Base-by-base conservation (phyloP, 140 eudicot genomes). In the Cichorium intybus region DNA sequence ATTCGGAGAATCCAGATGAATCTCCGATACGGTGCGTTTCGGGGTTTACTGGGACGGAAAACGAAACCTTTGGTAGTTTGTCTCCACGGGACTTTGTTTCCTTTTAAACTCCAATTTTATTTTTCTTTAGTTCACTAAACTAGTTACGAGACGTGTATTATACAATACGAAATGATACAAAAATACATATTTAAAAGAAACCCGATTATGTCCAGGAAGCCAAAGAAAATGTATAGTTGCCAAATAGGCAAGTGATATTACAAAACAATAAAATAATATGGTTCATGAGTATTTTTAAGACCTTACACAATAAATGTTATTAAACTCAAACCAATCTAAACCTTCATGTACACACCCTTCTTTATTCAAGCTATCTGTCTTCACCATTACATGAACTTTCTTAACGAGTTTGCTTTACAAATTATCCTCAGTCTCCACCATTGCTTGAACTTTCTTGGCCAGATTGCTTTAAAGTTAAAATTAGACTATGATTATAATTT, bases 361-460 rank as follows among this genome's bases (percentile, higher is more conserved):
- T 1, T 1, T 7, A 7, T 10, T 59, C 18, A 62, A 46, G 63
- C 57, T 61, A 80, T 68, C 71, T 84, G 73, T 80, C 85, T 35
- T 66, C 72, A 17, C 68, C 71, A 75, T 74, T 70, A 24, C 52
- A 54, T 54, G 87, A 71, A 62, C 69, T 65, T 15, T 82, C 85
- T 1, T 28, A 24, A 50, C 64, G 65, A 8, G 72, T 16, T 49
- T 70, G 81, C 76, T 56, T 75, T 17, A 78, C 79, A 80, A 80
- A 82, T 39, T 80, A 89, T 20, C 89, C 93, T 59, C 70, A n/a
- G n/a, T n/a, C n/a, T n/a, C n/a, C n/a, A n/a, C n/a, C n/a, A n/a
- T n/a, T n/a, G n/a, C n/a, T n/a, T n/a, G n/a, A n/a, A n/a, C n/a
- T n/a, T n/a, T n/a, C n/a, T n/a, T n/a, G n/a, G n/a, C n/a, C n/a